phyloP scores from a whole-genome alignment of 495 filamentous ascomycete genomes.

The Durotheca rogersii region DNA sequence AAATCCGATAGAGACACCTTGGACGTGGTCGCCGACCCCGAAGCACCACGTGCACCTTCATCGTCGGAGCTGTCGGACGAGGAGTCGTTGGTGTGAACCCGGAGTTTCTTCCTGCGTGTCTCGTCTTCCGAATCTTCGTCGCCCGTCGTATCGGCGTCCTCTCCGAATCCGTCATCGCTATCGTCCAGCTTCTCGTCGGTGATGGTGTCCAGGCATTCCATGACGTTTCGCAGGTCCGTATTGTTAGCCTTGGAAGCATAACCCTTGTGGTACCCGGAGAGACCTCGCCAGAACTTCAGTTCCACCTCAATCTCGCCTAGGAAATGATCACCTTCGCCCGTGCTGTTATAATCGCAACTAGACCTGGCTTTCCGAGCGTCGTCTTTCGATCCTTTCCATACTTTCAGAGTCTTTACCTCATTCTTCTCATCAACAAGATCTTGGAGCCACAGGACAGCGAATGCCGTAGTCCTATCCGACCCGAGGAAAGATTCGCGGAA shows the following conservation, averaged over 20 bases:
- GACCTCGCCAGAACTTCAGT: constrained; percentile 57
- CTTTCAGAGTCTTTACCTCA: constrained; percentile 50
- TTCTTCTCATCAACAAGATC: constrained; percentile 66
- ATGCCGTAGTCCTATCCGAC: constrained; percentile 56
- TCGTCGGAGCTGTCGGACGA: constrained; percentile 29
- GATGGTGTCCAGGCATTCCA: constrained; percentile 64
- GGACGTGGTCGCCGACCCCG: constrained; percentile 40
- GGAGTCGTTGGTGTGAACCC: constrained; percentile 39
- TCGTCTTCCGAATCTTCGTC: constrained; percentile 34
- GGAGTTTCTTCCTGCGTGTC: constrained; percentile 32
- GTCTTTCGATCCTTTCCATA: constrained; percentile 57
- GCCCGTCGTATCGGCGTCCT: constrained; percentile 33
- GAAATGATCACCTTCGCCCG: constrained; percentile 46
- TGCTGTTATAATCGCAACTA: constrained; percentile 41
- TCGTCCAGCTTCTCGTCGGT: constrained; percentile 52
- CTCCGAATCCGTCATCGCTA: constrained; percentile 41
- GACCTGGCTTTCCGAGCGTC: constrained; percentile 44
- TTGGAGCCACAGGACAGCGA: constrained; percentile 66
- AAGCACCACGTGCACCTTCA: constrained; percentile 16
- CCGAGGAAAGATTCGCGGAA: constrained; percentile 54
- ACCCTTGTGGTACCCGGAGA: constrained; percentile 56
- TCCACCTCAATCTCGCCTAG: constrained; percentile 57
- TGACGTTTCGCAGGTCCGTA: constrained; percentile 53
- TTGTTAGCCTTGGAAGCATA: constrained; percentile 51
- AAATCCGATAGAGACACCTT: constrained; percentile 20